Evolutionary conservation across 2,329 filamentous ascomycete genomes (phyloP).

Genomic region (Xylariaceae sp.): DNA sequence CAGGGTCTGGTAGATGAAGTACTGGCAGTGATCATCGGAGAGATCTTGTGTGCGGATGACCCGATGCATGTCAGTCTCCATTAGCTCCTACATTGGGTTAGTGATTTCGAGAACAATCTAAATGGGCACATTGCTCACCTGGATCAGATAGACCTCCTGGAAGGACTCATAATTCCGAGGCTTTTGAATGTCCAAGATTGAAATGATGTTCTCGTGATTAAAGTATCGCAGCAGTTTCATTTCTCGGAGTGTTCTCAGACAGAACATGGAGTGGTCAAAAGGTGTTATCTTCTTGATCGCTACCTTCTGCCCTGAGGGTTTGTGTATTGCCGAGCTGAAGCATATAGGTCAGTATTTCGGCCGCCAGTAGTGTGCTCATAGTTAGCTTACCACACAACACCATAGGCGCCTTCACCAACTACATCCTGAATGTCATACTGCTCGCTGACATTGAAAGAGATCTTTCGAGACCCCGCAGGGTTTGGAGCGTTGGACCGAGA

Average conservation of each 20-base stretch:
- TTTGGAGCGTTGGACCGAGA: slow-evolving; percentile 57
- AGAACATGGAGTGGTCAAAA: slow-evolving; percentile 99
- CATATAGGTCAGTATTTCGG: slow-evolving; percentile 1
- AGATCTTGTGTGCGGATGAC: slow-evolving; percentile 98
- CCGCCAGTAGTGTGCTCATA: no score
- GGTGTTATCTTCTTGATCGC: slow-evolving; percentile 99
- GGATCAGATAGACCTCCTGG: slow-evolving; percentile 97
- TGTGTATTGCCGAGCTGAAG: slow-evolving; percentile 87
- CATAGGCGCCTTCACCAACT: slow-evolving; percentile 96
- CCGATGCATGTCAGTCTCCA: slow-evolving; percentile 99
- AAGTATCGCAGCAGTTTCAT: slow-evolving; percentile 99
- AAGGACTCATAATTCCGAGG: slow-evolving; percentile 94
- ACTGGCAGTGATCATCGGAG: slow-evolving; percentile 98
- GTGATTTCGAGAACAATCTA: slow-evolving; percentile 7
- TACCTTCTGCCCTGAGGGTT: slow-evolving; percentile 96
- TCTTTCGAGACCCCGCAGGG: slow-evolving; percentile 75
- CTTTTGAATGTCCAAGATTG: slow-evolving; percentile 98
- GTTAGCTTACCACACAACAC: slow-evolving; percentile 94
- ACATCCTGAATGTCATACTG: slow-evolving; percentile 99
- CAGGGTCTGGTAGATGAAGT: slow-evolving; percentile 99
- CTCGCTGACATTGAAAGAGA: slow-evolving; percentile 99
- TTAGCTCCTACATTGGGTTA: slow-evolving; percentile 68
- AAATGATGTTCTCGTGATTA: slow-evolving; percentile 99
- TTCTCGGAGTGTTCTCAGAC: slow-evolving; percentile 89
- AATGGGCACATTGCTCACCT: slow-evolving; percentile 54